Base-by-base conservation (phyloP, 2,329 filamentous ascomycete genomes). In the Calonectria pseudoturangicola region DNA sequence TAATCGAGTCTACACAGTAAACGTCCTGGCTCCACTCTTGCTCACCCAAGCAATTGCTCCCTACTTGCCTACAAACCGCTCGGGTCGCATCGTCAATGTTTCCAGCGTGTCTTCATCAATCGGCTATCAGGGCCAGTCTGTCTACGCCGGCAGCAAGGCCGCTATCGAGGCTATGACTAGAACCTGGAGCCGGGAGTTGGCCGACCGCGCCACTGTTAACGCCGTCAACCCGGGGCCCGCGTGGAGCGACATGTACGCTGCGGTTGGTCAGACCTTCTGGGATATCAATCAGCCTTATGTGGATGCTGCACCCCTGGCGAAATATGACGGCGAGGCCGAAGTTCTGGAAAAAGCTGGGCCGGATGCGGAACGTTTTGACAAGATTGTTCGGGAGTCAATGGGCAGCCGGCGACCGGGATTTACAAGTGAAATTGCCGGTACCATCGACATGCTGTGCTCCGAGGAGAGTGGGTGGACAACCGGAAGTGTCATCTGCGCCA, bases 1-100 rank as follows among this genome's bases (percentile, higher is more conserved):
- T 85, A 88, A 92, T 51, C 86, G 89, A 77, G 92, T 93, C 70
- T 97, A 95, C 86, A 89, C 90, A 69, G 89, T 97, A 84, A 98
- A 98, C 81, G 95, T 97, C 27, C 89, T 95, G 12, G 95, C 94
- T 0, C 95, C 95, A 1, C 85, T 98, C 27, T 89, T 98, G 2
- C 87, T 98, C 16, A 90, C 94, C 30, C 93, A 98, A 84, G 93
- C 93, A 6, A 90, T 91, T 0, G 85, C 92, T 39, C 93, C 92
- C 0, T 92, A 93, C 83, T 88, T 98, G 5, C 86, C 95, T 91
- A 2, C 84, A 83, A 68, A 93, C 94, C 84, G 92, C 92, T 74
- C 92, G 87, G 75, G 89, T 84, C 71, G 88, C 87, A 86, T 92
- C 75, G 85, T 92, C 79, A 90, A 88, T 81, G 83, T 91, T 66